Evolutionary conservation across 345 rosid species (phyloP), one percentile per base, ranked within the genome.

Genomic region (Populus davidiana): DNA sequence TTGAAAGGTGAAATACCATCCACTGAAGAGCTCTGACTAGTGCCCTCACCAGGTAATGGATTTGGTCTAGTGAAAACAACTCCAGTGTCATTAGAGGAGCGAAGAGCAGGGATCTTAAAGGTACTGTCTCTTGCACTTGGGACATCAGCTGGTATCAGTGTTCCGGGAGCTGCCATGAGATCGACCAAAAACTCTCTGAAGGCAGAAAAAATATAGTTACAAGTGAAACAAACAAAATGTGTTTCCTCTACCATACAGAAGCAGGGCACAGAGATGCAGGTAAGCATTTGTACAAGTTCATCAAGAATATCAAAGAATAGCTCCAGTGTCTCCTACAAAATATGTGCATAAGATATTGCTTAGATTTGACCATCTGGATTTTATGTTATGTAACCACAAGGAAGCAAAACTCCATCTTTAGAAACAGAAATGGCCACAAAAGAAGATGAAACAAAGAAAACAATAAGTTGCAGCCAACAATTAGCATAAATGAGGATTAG

Each of bases 131-230:
- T 92, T 78, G 83, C 81, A 85, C 87, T 89, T 9, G 87, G 84
- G 85, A 90, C 72, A 81, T 96, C 99, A 86, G 97, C 96, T 67
- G 99, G 99, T 85, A 96, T 90, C 80, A 96, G 96, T 31, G 98
- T 94, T 83, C 99, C 99, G 41, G 99, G 97, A 84, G 92, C 99
- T 78, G 98, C 97, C 99, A 96, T 96, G 83, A 96, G 98, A 90
- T 96, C 99, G 78, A 96, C 97, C 90, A 96, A 88, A 92, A 88
- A 92, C 87, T 96, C 99, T 88, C 99, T 96, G 91, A 77, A 87
- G 69, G 63, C 71, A 83, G 66, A 78, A 79, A 78, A 21, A 52
- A 50, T 27, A 35, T 47, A 23, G 78, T 88, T 80, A 86, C 70
- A 79, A 72, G 20, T 29, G 31, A 47, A 43, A 69, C 59, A 76